Evolutionary conservation across 257 asterid species (phyloP), one percentile per base, ranked within the genome.

Genomic region (Parsonsia alboflavescens): DNA sequence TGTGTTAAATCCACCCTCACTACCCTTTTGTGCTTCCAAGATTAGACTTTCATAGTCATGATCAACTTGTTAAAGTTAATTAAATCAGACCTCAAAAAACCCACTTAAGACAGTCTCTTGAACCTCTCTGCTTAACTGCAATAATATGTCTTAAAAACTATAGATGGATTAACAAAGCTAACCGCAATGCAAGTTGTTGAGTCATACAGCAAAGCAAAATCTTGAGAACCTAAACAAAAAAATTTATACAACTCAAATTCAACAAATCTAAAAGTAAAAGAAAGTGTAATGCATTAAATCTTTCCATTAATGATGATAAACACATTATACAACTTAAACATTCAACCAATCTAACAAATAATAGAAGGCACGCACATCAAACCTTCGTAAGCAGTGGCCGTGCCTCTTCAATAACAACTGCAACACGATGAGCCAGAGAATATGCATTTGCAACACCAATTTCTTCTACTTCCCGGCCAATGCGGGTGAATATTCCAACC

Each of bases 401-500:
- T 4, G 97, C 89, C 82, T 91, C 99, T 83, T 88, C 94, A 76
- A 95, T 74, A 73, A 89, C 96, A 75, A 81, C 67, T 48, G 96
- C 82, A 85, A 89, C 93, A 74, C 93, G 85, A 73, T 89, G 88
- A 80, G 94, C 96, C 84, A 95, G 75, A 16, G 91, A 76, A 77
- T 78, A 95, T 58, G 97, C 77, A 68, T 95, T 95, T 9, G 88
- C 71, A 59, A 95, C 80, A 53, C 99, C 98, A 72, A 95, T 91
- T 77, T 79, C 89, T 85, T 95, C 98, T 79, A 89, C 86, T 76
- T 92, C 97, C 50, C 96, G 96, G 4, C 99, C 99, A 79, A 95
- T 85, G 80, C 98, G 97, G 42, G 99, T 95, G 78, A 89, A 95
- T 77, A 95, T 92, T 54, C 99, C 99, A 80, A 95, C 98, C 82